A percentile compares a stretch with the other conserved stretches of the same genome.
These are phyloP conservation scores for Poa annua DNA, from an alignment of 176 grass and related monocot genomes.

Conservation along the genomic window DNA sequence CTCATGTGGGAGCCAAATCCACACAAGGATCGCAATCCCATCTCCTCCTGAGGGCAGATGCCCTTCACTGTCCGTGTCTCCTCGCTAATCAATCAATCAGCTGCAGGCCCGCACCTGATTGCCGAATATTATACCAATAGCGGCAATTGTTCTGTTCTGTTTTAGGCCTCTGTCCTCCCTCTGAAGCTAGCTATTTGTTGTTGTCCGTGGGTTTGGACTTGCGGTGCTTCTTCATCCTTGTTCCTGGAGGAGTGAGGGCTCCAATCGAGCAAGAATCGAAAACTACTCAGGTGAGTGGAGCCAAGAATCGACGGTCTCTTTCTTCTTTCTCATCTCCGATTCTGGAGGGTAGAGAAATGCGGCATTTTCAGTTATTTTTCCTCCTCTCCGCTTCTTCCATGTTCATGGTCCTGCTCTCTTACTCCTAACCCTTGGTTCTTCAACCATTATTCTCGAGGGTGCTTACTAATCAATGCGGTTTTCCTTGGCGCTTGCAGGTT, in stretches of 20 bases:
- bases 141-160: neutral
- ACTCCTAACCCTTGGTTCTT: neutral
- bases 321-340: neutral
- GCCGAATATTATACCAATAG: slow-evolving; percentile 16
- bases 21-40: slow-evolving; percentile 4
- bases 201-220: neutral
- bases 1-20: slow-evolving; percentile 24
- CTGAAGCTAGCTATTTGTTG: neutral
- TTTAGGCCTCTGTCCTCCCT: neutral
- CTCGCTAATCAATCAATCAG: slow-evolving; percentile 17
- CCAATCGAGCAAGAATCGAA: neutral
- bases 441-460: neutral
- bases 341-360: neutral
- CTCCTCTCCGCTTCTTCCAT: neutral
- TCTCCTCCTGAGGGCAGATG: slow-evolving; percentile 19
- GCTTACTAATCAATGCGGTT: neutral
- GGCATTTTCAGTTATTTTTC: neutral
- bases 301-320: neutral
- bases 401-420: neutral
- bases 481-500: neutral
- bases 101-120: slow-evolving; percentile 13
- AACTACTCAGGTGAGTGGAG: slow-evolving; percentile 28
- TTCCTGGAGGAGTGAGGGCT: neutral
- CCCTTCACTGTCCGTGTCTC: slow-evolving; percentile 5
- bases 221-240: neutral